Percentiles rank a stretch among this genome's conserved stretches.
Evolutionary conservation across 208 protist genomes (phyloP).

Genomic region (Naegleria fowleri): DNA sequence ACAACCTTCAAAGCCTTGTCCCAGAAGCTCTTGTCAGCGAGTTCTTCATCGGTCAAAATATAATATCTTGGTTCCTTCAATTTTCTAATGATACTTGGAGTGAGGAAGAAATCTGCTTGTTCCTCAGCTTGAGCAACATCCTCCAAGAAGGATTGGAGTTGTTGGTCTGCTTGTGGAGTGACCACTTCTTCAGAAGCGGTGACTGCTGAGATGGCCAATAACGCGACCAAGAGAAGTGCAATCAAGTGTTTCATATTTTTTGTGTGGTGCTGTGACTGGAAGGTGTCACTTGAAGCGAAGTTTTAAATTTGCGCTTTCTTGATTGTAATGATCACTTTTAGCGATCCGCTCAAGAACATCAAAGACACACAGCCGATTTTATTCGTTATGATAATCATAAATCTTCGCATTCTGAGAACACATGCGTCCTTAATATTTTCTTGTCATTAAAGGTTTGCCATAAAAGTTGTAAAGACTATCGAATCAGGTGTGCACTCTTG

Average conservation of each 20-base stretch:
- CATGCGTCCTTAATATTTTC: too few relatives aligned
- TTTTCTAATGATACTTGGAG: neutral
- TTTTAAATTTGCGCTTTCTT: too few relatives aligned
- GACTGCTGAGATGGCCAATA: neutral
- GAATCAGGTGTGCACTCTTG: too few relatives aligned
- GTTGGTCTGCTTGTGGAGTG: neutral
- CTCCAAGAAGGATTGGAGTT: neutral
- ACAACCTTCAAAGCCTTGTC: neutral
- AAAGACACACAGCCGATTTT: too few relatives aligned
- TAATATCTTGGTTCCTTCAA: neutral
- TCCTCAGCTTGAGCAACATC: neutral
- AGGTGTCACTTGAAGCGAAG: neutral
- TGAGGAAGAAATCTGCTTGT: neutral
- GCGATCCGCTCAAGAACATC: too few relatives aligned
- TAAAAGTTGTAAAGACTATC: too few relatives aligned
- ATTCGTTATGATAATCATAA: too few relatives aligned
- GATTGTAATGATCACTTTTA: too few relatives aligned
- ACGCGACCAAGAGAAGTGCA: neutral
- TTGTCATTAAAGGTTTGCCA: too few relatives aligned
- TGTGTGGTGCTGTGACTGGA: neutral
- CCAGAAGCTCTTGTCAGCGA: neutral
- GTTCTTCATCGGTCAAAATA: constrained; percentile 7
- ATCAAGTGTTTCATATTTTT: neutral
- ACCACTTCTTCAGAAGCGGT: neutral
- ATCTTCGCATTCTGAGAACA: too few relatives aligned